Evolutionary conservation across 805 yeast genomes (phyloP).

Genomic region (Sugiyamaella mastotermitis): DNA sequence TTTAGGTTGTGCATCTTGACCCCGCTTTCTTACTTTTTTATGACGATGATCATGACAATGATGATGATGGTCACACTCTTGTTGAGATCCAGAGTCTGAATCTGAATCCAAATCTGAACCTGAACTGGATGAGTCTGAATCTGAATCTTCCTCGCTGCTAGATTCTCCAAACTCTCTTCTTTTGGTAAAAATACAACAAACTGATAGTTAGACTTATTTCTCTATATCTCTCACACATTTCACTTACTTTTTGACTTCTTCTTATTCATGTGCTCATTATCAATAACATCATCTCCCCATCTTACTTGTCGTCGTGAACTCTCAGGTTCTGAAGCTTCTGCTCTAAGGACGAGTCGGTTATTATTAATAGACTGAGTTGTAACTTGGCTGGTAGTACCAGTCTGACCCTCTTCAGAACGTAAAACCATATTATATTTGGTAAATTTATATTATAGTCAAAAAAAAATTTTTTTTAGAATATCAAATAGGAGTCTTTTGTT

Average conservation of each 20-base stretch:
- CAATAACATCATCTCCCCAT: constrained; percentile 84
- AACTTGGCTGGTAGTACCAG: background rate
- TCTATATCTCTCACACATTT: background rate
- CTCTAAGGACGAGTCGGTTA: constrained; percentile 10
- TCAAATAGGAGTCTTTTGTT: too few species aligned
- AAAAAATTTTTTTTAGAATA: too few species aligned
- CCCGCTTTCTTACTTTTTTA: constrained; percentile 13
- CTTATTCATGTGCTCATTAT: constrained; percentile 81
- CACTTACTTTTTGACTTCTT: constrained; percentile 67
- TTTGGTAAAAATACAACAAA: constrained; percentile 60
- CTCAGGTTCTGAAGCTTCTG: constrained; percentile 1
- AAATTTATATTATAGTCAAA: too few species aligned
- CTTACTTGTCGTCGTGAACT: constrained; percentile 48
- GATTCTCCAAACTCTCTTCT: constrained; percentile 34
- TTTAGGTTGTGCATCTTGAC: constrained; percentile 30
- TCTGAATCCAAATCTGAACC: constrained; percentile 28
- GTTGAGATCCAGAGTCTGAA: constrained; percentile 12
- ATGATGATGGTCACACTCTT: constrained; percentile 27
- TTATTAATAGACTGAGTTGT: background rate
- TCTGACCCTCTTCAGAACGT: background rate
- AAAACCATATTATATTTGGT: too few species aligned
- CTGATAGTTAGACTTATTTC: background rate
- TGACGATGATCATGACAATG: constrained; percentile 28
- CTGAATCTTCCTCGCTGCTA: constrained; percentile 26
- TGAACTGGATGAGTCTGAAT: constrained; percentile 28